A percentile compares a stretch with the other conserved stretches of the same genome.
Conservation (phyloP, 176 grass and related monocot species). For the Thalia dealbata region DNA sequence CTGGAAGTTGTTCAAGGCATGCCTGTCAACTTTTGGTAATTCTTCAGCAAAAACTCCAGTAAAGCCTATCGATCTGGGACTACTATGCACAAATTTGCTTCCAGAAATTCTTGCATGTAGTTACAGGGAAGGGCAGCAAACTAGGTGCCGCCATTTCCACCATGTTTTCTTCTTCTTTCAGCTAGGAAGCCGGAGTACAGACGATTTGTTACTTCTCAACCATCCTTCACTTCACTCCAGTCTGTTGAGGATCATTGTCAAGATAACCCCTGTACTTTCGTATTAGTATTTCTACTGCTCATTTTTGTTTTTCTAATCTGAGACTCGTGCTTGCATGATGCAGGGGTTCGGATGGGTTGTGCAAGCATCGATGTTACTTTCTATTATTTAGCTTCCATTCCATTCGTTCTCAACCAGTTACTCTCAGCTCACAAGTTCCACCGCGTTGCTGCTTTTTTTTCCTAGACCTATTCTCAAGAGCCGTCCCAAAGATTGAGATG, state of each 20-base stretch:
- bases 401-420: background rate
- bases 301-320: background rate
- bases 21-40: background rate
- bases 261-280: background rate
- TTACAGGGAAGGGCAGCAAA: too few relatives aligned
- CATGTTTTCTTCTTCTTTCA: background rate
- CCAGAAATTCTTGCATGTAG: too few relatives aligned
- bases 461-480: too few relatives aligned
- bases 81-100: background rate
- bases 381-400: background rate
- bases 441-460: background rate
- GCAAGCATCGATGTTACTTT: background rate
- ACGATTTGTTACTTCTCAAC: background rate
- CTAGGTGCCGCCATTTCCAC: too few relatives aligned
- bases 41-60: background rate
- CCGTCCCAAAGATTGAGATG: too few relatives aligned
- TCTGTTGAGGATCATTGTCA: background rate
- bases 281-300: background rate
- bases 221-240: too few relatives aligned
- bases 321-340: background rate
- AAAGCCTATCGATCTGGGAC: background rate
- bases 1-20: background rate
- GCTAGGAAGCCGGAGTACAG: too few relatives aligned
- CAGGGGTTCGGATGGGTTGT: background rate
- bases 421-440: background rate